Conservation (phyloP, 2,329 filamentous ascomycete genomes). For the Macroventuria anomochaeta region DNA sequence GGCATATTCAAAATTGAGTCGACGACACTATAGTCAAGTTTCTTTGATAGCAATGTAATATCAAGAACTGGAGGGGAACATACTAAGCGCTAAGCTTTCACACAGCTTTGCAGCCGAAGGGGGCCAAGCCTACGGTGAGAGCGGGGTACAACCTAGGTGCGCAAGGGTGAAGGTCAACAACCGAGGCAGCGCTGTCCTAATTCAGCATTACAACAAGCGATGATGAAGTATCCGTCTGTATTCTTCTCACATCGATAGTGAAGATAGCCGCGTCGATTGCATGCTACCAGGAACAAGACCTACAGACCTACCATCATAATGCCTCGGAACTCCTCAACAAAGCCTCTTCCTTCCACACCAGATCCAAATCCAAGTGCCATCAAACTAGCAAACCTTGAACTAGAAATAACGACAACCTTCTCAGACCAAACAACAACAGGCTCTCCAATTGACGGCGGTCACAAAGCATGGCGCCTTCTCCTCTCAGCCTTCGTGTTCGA, state of each 20-base stretch:
- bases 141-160: not conserved
- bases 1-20: slow-evolving; percentile 51
- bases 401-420: not conserved
- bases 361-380: not conserved
- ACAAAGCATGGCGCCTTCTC: slow-evolving; percentile 58
- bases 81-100: slow-evolving; percentile 6
- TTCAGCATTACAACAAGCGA: not conserved
- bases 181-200: slow-evolving; percentile 2
- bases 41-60: slow-evolving; percentile 4
- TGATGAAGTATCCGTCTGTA: not conserved
- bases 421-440: slow-evolving; percentile 3
- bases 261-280: not conserved
- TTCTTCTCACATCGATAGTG: not conserved
- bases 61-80: not conserved
- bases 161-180: slow-evolving; percentile 7
- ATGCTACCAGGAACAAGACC: not conserved
- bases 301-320: not conserved
- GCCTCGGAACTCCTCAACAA: not conserved
- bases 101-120: not conserved
- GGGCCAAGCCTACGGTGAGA: not conserved
- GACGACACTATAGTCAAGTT: slow-evolving; percentile 23
- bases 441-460: slow-evolving; percentile 23
- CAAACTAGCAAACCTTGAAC: not conserved
- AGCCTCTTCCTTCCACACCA: not conserved
- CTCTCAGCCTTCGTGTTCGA: slow-evolving; percentile 59